Evolutionary conservation across 352 stramenopile species (phyloP), one percentile per base, ranked within the genome.

Genomic region (Pythium phragmitis): DNA sequence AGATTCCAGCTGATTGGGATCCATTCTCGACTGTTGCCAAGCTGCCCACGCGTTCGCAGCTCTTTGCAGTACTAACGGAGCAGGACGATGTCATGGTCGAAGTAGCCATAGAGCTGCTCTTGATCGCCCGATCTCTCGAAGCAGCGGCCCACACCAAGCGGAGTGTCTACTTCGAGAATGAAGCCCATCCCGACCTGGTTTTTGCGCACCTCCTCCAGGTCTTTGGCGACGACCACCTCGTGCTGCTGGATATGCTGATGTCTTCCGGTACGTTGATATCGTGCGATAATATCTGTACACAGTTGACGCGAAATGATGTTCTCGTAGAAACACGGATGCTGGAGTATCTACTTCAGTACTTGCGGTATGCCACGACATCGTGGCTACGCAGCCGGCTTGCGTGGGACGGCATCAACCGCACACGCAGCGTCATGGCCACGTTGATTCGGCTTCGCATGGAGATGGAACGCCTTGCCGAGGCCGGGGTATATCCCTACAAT

Each of bases 71-170:
- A 17, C 61, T 92, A 12, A 75, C 72, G 23, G 82, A 92, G 52
- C 80, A 92, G 73, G 82, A 92, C 41, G 79, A 90, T 49, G 72
- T 85, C 21, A 74, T 92, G 70, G 63, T 92, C 23, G 76, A 88
- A 50, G 76, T 87, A n/a, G 65, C 86, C 3, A 64, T 83, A 17
- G 60, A 69, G 19, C 67, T 90, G 17, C 71, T 75, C 30, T 57
- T 67, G 8, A 76, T 83, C 34, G 37, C 56, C 14, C 41, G 26
- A 13, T 7, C 33, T 23, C 9, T 60, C 1, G 7, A 56, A 13
- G 8, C 41, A 6, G 3, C 16, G 17, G 30, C 33, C 12, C 43
- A 13, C 7, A n/a, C 12, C 7, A 14, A 45, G 34, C 3, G 54
- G 0, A 28, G 2, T 9, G 21, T 11, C 11, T 60, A 50, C 28